phyloP scores from a whole-genome alignment of 805 yeast species.

The Nakazawaea peltata region DNA sequence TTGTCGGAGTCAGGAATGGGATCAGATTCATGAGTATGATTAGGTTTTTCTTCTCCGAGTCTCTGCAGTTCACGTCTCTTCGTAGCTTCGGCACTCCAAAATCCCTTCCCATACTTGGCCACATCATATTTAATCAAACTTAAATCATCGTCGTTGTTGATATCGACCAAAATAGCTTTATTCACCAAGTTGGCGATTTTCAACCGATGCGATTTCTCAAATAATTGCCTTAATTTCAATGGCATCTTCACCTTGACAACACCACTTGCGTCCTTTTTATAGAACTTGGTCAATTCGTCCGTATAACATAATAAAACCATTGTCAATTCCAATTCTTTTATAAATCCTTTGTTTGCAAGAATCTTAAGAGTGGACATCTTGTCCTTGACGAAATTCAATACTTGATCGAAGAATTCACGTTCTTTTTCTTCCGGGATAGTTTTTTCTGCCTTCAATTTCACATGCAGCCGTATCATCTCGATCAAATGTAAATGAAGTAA shows the following conservation, averaged over 20 bases:
- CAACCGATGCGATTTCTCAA: slow-evolving; percentile 52
- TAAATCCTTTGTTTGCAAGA: slow-evolving; percentile 38
- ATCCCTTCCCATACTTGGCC: too few relatives aligned
- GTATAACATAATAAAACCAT: slow-evolving; percentile 70
- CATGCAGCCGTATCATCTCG: slow-evolving; percentile 66
- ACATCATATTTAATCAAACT: slow-evolving; percentile 9
- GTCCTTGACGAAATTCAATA: slow-evolving; percentile 52
- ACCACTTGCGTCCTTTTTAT: neutral
- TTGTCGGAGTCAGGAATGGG: too few relatives aligned
- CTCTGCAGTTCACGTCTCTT: neutral
- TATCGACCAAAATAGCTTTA: slow-evolving; percentile 43
- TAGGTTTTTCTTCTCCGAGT: too few relatives aligned
- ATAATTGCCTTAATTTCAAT: slow-evolving; percentile 40
- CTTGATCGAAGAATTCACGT: slow-evolving; percentile 40
- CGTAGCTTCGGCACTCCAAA: too few relatives aligned
- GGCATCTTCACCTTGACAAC: slow-evolving; percentile 34
- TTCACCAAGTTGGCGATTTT: slow-evolving; percentile 69
- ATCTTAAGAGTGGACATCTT: slow-evolving; percentile 28
- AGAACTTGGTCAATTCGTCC: slow-evolving; percentile 14
- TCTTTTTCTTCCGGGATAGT: slow-evolving; percentile 23
- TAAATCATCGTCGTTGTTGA: slow-evolving; percentile 16
- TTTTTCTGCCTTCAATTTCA: slow-evolving; percentile 17
- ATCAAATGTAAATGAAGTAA: slow-evolving; percentile 65
- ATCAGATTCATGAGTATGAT: too few relatives aligned
- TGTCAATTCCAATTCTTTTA: slow-evolving; percentile 70